Percentiles rank a stretch among this genome's conserved stretches.
Evolutionary conservation across 495 filamentous ascomycete species (phyloP).

Genomic region (Lophiotrema nucula): DNA sequence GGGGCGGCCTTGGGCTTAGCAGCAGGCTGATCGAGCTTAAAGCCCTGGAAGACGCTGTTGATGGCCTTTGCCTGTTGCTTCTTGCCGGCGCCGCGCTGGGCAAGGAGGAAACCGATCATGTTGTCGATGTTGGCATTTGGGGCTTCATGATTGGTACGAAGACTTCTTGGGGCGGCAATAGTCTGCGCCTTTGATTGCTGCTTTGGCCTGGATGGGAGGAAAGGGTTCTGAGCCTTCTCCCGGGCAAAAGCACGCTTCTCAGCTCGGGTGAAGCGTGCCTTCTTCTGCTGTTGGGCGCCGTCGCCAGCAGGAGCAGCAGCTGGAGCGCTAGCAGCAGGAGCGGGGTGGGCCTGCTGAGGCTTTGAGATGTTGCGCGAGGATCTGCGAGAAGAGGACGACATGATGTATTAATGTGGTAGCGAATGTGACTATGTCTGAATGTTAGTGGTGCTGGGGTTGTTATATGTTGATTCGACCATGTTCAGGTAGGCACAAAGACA

Average conservation of each 20-base stretch:
- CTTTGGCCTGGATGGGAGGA: neutral
- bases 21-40: conserved; percentile 1
- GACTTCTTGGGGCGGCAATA: too few species aligned
- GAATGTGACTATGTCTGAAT: too few species aligned
- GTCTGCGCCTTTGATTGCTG: too few species aligned
- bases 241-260: neutral
- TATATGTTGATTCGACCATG: too few species aligned
- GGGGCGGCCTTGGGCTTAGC: neutral
- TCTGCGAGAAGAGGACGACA: neutral
- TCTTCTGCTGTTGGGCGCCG: neutral
- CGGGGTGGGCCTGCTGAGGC: neutral
- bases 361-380: too few species aligned
- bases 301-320: neutral
- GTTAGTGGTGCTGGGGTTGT: too few species aligned
- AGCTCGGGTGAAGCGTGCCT: conserved; percentile 1
- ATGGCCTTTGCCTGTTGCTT: neutral
- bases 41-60: neutral
- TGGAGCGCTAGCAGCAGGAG: neutral
- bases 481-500: too few species aligned
- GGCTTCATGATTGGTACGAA: too few species aligned
- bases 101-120: neutral
- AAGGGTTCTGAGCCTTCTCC: neutral
- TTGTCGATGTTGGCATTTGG: neutral
- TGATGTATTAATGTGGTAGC: neutral
- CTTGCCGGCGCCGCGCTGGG: neutral